Percentiles rank a stretch among this genome's conserved stretches.
phyloP scores from a whole-genome alignment of 176 grass and related monocot genomes.

The Tillandsia fasciculata region DNA sequence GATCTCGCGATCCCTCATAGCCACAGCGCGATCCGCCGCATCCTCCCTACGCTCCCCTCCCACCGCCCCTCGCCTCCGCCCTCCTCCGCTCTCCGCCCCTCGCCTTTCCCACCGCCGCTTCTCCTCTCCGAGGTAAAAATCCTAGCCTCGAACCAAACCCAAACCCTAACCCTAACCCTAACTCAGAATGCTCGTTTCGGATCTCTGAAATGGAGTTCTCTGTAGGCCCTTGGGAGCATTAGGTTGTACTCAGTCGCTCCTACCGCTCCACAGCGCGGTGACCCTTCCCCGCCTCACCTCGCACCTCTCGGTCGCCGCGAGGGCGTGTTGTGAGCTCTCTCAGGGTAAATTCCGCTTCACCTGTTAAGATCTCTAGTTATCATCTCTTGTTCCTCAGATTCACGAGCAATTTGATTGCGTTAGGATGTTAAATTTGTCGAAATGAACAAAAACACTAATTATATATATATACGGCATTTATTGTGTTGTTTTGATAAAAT shows the following conservation, averaged over 20 bases:
- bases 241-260: constrained; percentile 18
- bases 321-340: constrained; percentile 44
- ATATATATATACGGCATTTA: not conserved
- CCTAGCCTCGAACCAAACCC: not conserved
- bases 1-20: constrained; percentile 27
- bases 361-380: constrained; percentile 20
- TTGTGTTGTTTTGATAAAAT: not conserved
- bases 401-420: not conserved
- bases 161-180: not conserved
- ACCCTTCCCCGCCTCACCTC: constrained; percentile 31
- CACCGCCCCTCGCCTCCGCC: constrained; percentile 5
- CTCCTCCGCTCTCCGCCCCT: constrained; percentile 10
- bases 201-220: not conserved
- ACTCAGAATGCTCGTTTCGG: not conserved
- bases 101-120: constrained; percentile 17
- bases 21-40: constrained; percentile 16
- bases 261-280: constrained; percentile 22
- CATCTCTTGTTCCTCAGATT: not conserved
- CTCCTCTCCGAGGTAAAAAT: constrained; percentile 40
- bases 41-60: constrained; percentile 9
- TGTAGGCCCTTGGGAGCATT: constrained; percentile 22
- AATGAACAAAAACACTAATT: no score
- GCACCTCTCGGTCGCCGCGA: constrained; percentile 34
- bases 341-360: constrained; percentile 31
- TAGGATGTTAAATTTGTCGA: not conserved